These are phyloP conservation scores for Bonia amplexicaulis DNA, from an alignment of 176 grass and related monocot genomes.

Conservation along the genomic window DNA sequence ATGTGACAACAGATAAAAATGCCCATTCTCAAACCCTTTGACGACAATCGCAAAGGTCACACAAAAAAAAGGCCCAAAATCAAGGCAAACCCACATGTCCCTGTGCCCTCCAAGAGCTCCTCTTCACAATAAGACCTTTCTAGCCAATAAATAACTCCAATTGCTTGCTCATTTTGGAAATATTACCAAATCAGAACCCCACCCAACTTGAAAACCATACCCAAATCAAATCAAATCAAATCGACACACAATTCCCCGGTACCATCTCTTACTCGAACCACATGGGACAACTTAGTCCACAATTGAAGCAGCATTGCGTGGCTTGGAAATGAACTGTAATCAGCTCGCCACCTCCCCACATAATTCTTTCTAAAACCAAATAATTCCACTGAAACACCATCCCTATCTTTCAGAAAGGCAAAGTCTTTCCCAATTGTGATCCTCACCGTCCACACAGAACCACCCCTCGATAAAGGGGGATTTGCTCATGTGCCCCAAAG, in stretches of 20 bases:
- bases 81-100: background rate
- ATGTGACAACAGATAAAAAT: background rate
- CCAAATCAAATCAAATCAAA: background rate
- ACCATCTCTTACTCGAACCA: background rate
- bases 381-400: background rate
- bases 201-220: background rate
- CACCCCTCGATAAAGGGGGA: background rate
- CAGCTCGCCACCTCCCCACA: background rate
- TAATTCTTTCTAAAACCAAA: background rate
- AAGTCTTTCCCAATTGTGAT: background rate
- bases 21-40: background rate
- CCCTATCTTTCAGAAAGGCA: background rate
- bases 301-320: background rate
- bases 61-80: background rate
- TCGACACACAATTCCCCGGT: background rate
- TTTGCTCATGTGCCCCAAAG: too few relatives aligned
- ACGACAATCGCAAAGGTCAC: background rate
- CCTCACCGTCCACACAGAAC: background rate
- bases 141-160: background rate
- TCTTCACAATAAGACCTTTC: background rate
- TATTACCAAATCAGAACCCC: background rate
- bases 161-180: background rate
- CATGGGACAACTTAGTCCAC: background rate
- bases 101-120: background rate
- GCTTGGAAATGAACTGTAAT: background rate